Evolutionary conservation across 2,329 filamentous ascomycete species (phyloP), one percentile per base, ranked within the genome.

Genomic region (Phaeosphaeria sp.): DNA sequence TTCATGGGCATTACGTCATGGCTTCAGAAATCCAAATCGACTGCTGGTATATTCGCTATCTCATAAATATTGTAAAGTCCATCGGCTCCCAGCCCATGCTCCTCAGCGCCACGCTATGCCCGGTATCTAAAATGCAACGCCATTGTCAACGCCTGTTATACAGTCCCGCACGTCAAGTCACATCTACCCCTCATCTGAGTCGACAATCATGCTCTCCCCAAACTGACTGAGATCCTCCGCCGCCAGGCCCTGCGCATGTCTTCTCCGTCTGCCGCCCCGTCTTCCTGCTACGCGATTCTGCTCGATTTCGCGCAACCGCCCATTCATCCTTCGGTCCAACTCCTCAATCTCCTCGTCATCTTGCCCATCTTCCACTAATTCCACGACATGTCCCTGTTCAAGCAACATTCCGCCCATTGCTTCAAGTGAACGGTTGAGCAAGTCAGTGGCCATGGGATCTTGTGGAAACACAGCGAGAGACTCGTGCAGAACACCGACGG

Each of bases 401-500:
- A 57, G 45, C 2, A 56, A 40, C 22, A 56, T 1, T 56, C 60
- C 15, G 56, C 61, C 73, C 54, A 82, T 83, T 30, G 79, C 79
- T 3, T 81, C 81, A 7, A 81, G 77, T 3, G 91, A 90, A 72
- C 89, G 89, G 68, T 87, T 88, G 30, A 95, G 80, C 49, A 95
- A 78, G 73, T 95, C 91, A 0, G 90, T 93, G 2, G 91, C 91
- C 63, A 93, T 89, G 5, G 90, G 87, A 70, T 95, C 91, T 76
- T 95, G 91, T 0, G 91, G 90, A 33, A 86, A 85, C 21, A 94
- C 87, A 0, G 91, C 90, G 17, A 95, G 82, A 1, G 91, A 91
- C 79, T 97, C 91, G 67, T 98, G 95, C 24, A 98, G 81, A 2
- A 92, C 88, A 9, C 89, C 84, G 3, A 95, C 89, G 0, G 94